Conservation (phyloP, 805 yeast genomes). For the Teunomyces kruisii region DNA sequence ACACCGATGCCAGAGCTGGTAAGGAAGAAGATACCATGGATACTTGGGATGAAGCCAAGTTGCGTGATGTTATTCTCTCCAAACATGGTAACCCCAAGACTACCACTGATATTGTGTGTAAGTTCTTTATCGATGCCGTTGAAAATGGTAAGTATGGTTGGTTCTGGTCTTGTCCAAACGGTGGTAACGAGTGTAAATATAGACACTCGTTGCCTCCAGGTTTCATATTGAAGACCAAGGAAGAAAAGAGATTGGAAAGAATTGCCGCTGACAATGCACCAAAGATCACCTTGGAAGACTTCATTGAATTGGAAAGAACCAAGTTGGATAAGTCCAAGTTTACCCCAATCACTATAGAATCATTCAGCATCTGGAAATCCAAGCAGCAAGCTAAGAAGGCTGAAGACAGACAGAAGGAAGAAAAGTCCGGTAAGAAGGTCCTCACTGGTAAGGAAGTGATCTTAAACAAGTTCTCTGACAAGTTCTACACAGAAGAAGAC, state of each 20-base stretch:
- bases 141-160: slow-evolving; percentile 98
- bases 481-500: slow-evolving; percentile 54
- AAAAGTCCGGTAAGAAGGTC: slow-evolving; percentile 42
- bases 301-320: slow-evolving; percentile 89
- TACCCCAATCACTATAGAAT: slow-evolving; percentile 83
- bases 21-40: slow-evolving; percentile 90
- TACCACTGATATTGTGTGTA: slow-evolving; percentile 94
- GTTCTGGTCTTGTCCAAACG: slow-evolving; percentile 98
- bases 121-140: slow-evolving; percentile 91
- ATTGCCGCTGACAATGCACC: slow-evolving; percentile 82
- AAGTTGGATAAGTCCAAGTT: slow-evolving; percentile 69
- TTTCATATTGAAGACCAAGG: slow-evolving; percentile 93
- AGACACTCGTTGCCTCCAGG: slow-evolving; percentile 96
- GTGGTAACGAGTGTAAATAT: slow-evolving; percentile 90
- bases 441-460: slow-evolving; percentile 71
- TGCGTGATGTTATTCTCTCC: slow-evolving; percentile 79
- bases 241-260: slow-evolving; percentile 86
- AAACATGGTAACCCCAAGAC: slow-evolving; percentile 94
- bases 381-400: slow-evolving; percentile 61
- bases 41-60: slow-evolving; percentile 94
- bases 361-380: slow-evolving; percentile 81
- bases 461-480: slow-evolving; percentile 57
- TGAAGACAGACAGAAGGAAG: slow-evolving; percentile 30
- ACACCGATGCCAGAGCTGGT: slow-evolving; percentile 78
- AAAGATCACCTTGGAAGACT: slow-evolving; percentile 91